phyloP scores from a whole-genome alignment of 2,329 filamentous ascomycete genomes.

The Gnomoniopsis sp. region DNA sequence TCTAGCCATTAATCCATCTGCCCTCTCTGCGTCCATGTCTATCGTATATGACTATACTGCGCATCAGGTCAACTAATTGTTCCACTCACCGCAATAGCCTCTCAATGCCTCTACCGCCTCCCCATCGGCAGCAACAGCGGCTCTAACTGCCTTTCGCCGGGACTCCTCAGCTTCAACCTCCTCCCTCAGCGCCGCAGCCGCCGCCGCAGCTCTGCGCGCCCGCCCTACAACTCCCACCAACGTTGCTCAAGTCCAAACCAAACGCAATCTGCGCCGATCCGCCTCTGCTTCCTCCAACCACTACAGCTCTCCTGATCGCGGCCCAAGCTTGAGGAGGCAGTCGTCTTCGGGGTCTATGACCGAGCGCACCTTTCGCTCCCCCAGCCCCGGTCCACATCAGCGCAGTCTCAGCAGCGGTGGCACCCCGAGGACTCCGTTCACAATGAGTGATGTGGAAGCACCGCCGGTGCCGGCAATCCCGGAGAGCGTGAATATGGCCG shows the following conservation, averaged over 20 bases:
- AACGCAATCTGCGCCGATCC: slow-evolving; percentile 72
- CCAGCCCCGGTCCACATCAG: slow-evolving; percentile 55
- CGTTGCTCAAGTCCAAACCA: slow-evolving; percentile 81
- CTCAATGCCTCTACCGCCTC: slow-evolving; percentile 62
- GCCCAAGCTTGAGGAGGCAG: slow-evolving; percentile 52
- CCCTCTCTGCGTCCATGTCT: too few species aligned
- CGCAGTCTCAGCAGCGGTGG: slow-evolving; percentile 29
- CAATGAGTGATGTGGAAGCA: slow-evolving; percentile 48
- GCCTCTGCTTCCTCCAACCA: slow-evolving; percentile 62
- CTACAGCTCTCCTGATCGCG: slow-evolving; percentile 17
- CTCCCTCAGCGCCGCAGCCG: slow-evolving; percentile 78
- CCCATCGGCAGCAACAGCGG: slow-evolving; percentile 74
- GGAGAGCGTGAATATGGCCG: slow-evolving; percentile 34
- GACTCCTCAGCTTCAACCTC: slow-evolving; percentile 51
- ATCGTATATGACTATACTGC: slow-evolving; percentile 1
- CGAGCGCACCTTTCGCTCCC: slow-evolving; percentile 78
- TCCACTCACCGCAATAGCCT: slow-evolving; percentile 42
- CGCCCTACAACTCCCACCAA: slow-evolving; percentile 74
- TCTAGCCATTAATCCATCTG: neutral
- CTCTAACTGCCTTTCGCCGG: slow-evolving; percentile 72
- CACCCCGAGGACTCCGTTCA: slow-evolving; percentile 4
- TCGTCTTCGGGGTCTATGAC: slow-evolving; percentile 80
- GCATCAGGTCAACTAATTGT: slow-evolving; percentile 1
- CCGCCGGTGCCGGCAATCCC: slow-evolving; percentile 78
- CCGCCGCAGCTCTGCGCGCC: slow-evolving; percentile 78